Base-by-base conservation (phyloP, 2,329 filamentous ascomycete genomes). In the Fusarium sp. region DNA sequence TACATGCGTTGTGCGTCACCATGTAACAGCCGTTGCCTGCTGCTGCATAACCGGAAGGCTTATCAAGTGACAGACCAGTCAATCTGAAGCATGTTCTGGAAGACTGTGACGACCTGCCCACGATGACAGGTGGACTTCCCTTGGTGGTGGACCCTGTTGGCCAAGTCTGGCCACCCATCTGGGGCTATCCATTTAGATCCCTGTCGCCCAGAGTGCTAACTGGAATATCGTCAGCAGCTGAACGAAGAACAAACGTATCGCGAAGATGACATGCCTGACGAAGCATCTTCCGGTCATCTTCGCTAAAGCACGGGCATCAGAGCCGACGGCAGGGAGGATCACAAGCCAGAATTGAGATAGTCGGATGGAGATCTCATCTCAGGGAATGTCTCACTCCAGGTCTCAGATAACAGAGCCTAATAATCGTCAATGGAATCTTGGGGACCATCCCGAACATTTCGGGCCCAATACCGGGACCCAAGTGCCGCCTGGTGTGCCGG, bases 131-230 rank as follows among this genome's bases (percentile, higher is more conserved):
- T 47, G 60, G 59, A 41, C 52, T 68, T 55, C 18, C 26, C 38
- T 50, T 41, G 54, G 30, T 44, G 42, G 66, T 66, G 72, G 66
- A 51, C 57, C 62, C 66, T 58, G 58, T 59, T 55, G 38, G 28
- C 54, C 44, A 48, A 50, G 57, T 57, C 66, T 51, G 62, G 58
- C 62, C 67, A 61, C 57, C 55, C 54, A 62, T 68, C 55, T 52
- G 44, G 70, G 62, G 28, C 58, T 59, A 7, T 61, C 71, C 70
- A 74, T 72, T 64, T 60, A 74, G 28, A 74, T 56, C 70, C 70
- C 66, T 73, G 70, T 34, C 44, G 44, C 45, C 48, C 30, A 50
- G 52, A 39, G 22, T 71, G 48, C 56, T 51, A 48, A 52, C 48
- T 34, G 36, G 39, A 59, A 66, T 70, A 50, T 62, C 51, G 70